Percentiles rank a stretch among this genome's conserved stretches.
Evolutionary conservation across 805 yeast genomes (phyloP).

Genomic region (Starmerella ratchasimensis): DNA sequence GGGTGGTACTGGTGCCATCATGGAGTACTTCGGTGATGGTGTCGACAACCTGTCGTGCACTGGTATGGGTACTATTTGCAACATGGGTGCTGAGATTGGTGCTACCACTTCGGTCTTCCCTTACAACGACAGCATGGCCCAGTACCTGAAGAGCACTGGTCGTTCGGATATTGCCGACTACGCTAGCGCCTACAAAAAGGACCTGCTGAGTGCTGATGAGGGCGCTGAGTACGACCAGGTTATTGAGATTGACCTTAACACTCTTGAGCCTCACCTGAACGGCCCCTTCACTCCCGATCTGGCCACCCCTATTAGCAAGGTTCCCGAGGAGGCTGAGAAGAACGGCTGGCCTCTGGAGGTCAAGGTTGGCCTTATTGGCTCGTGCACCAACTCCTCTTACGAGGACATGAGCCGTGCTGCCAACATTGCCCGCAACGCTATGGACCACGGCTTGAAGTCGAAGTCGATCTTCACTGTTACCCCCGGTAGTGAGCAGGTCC

Average conservation of each 20-base stretch:
- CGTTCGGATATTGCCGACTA: conserved; percentile 75
- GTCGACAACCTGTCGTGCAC: conserved; percentile 85
- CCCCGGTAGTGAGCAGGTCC: conserved; percentile 96
- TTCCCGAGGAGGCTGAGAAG: conserved; percentile 68
- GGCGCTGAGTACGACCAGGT: conserved; percentile 90
- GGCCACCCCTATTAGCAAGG: conserved; percentile 82
- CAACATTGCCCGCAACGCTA: conserved; percentile 82
- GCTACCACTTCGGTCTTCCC: conserved; percentile 98
- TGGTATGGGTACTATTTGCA: conserved; percentile 98
- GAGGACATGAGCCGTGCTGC: conserved; percentile 98
- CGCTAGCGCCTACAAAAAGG: conserved; percentile 50
- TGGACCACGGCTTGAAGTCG: conserved; percentile 76
- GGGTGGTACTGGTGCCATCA: conserved; percentile 96
- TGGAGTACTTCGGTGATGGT: conserved; percentile 95
- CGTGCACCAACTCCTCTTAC: conserved; percentile 96
- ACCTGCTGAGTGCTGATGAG: conserved; percentile 62
- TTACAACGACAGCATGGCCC: conserved; percentile 77
- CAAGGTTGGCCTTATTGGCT: conserved; percentile 91
- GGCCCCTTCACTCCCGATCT: conserved; percentile 98
- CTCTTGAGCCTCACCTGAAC: conserved; percentile 88
- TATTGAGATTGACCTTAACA: conserved; percentile 76
- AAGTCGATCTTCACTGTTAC: conserved; percentile 87
- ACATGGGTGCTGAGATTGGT: conserved; percentile 99
- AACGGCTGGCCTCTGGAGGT: conserved; percentile 90
- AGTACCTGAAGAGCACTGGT: conserved; percentile 74